A percentile compares a stretch with the other conserved stretches of the same genome.
Evolutionary conservation across 2,329 filamentous ascomycete genomes (phyloP).

Genomic region (Metarhizium humberi): DNA sequence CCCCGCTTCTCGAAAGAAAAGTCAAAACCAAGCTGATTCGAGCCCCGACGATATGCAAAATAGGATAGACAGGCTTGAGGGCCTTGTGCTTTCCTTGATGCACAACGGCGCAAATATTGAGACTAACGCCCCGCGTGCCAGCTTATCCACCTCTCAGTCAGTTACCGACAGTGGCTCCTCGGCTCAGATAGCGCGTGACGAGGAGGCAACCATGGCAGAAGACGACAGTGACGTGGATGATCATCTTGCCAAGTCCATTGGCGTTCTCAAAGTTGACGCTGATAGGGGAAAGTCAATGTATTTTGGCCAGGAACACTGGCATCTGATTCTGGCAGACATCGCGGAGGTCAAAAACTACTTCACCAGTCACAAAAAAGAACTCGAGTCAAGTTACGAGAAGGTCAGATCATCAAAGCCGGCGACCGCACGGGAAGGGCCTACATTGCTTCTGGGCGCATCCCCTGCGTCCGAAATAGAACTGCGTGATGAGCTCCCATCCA

Average conservation of each 20-base stretch:
- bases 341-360: slow-evolving; percentile 93
- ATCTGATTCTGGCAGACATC: slow-evolving; percentile 70
- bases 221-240: slow-evolving; percentile 64
- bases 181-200: slow-evolving; percentile 42
- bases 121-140: slow-evolving; percentile 21
- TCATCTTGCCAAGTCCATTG: slow-evolving; percentile 61
- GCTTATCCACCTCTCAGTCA: slow-evolving; percentile 26
- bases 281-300: slow-evolving; percentile 75
- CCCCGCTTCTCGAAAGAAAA: slow-evolving; percentile 63
- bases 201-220: slow-evolving; percentile 42
- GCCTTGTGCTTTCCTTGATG: slow-evolving; percentile 87
- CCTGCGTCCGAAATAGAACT: slow-evolving; percentile 68
- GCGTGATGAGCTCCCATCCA: slow-evolving; percentile 68
- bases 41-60: slow-evolving; percentile 96
- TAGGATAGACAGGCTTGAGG: slow-evolving; percentile 89
- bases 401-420: slow-evolving; percentile 60
- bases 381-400: slow-evolving; percentile 71
- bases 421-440: slow-evolving; percentile 54
- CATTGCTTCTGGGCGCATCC: slow-evolving; percentile 69
- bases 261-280: slow-evolving; percentile 71
- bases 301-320: slow-evolving; percentile 77
- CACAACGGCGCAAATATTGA: slow-evolving; percentile 61
- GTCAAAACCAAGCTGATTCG: slow-evolving; percentile 48
- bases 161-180: slow-evolving; percentile 35
- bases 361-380: slow-evolving; percentile 73